Evolutionary conservation across 495 filamentous ascomycete species (phyloP), one percentile per base, ranked within the genome.

Genomic region (Podospora comata): DNA sequence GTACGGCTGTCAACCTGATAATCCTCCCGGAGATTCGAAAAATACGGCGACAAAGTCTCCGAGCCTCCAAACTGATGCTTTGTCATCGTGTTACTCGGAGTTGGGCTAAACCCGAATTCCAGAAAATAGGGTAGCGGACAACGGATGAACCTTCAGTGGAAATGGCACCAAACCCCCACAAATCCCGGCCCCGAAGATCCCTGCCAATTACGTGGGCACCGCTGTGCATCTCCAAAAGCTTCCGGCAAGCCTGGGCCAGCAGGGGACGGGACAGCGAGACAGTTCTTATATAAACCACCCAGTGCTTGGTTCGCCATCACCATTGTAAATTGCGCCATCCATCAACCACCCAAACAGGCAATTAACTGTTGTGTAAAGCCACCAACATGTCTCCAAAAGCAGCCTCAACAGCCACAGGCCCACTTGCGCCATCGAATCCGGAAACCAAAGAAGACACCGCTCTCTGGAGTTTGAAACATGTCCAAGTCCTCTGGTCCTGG

Each of bases 401-500:
- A 39, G 20, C 6, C 1, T 15, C 39, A 54, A 18, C 44, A 26
- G 57, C 63, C 28, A 39, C 34, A 68, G 60, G 32, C 32, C 23
- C 55, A 4, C 16, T 64, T 13, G 26, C 61, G 55, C 55, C 60
- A 59, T 59, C 26, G 58, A 59, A 5, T 60, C 64, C n/a, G 16
- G 9, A 39, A 32, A 63, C 27, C 55, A 18, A 44, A 32, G 69
- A 71, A 23, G 70, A 72, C 67, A 67, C 64, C 0, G 70, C 67
- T 2, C 19, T 74, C 62, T 67, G 60, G 60, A 66, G 62, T 26
- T 62, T 72, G 26, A 60, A 57, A 4, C 70, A 69, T 15, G 54
- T 72, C 30, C 64, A 75, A 60, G 26, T 54, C 30, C 66, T 70
- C 66, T 68, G 66, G 70, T 68, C 66, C 11, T 66, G 62, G 64